Evolutionary conservation across 495 filamentous ascomycete genomes (phyloP).

Genomic region (Trichoderma asperelloides): DNA sequence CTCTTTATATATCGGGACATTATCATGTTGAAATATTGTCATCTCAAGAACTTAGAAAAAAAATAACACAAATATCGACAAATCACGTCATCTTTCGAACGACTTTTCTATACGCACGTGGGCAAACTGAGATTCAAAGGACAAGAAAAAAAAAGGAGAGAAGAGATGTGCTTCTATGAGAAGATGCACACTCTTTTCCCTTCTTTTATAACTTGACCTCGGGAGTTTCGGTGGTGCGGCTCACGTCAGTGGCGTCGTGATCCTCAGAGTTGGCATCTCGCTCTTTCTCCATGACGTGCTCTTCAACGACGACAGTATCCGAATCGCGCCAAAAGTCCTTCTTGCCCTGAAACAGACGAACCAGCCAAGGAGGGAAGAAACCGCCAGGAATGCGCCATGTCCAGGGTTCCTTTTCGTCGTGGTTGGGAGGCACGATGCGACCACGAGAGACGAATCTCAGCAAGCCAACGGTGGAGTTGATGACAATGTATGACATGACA

Average conservation of each 20-base stretch:
- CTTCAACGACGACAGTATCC: neutral
- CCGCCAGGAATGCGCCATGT: conserved; percentile 59
- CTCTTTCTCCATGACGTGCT: neutral
- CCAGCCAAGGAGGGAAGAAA: conserved; percentile 60
- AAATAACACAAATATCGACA: neutral
- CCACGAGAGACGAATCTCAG: conserved; percentile 55
- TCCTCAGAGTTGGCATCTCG: neutral
- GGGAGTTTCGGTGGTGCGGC: neutral
- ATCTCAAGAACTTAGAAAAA: neutral
- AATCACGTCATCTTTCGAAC: neutral
- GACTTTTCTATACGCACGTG: neutral
- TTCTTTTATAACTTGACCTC: neutral
- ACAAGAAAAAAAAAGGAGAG: neutral
- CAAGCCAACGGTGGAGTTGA: conserved; percentile 58
- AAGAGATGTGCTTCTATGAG: neutral
- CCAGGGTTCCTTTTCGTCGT: conserved; percentile 66
- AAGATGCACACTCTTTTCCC: neutral
- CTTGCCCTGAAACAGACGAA: conserved; percentile 51
- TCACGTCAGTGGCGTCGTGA: neutral
- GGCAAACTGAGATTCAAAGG: neutral
- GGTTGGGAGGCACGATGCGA: conserved; percentile 61
- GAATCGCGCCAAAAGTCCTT: conserved; percentile 52
- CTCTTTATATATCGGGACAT: too few species aligned
- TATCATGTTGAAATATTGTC: too few species aligned
- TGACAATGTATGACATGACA: conserved; percentile 60